Evolutionary conservation across 1,284 basidiomycete species (phyloP).

Genomic region (Flammula alnicola): DNA sequence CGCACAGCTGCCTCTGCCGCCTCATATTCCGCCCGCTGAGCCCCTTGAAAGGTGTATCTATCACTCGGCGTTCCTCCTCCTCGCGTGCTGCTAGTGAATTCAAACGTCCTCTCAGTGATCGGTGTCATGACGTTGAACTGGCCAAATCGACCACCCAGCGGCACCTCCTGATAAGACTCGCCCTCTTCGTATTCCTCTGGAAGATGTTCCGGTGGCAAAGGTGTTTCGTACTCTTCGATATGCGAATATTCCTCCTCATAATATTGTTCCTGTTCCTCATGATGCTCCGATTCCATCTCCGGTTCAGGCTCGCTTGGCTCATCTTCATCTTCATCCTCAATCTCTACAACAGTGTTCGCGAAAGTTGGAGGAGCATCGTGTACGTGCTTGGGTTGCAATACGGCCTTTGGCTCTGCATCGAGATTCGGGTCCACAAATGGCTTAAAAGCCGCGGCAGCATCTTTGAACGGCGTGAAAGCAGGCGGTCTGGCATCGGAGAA

Average conservation of each 20-base stretch:
- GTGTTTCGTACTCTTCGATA: slow-evolving; percentile 36
- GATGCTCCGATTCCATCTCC: slow-evolving; percentile 19
- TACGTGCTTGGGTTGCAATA: slow-evolving; percentile 13
- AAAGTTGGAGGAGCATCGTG: slow-evolving; percentile 22
- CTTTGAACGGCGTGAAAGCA: slow-evolving; percentile 45
- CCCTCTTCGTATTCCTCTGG: slow-evolving; percentile 46
- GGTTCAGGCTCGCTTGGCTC: slow-evolving; percentile 39
- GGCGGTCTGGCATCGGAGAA: slow-evolving; percentile 47
- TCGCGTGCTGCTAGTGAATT: slow-evolving; percentile 76
- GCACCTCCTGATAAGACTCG: slow-evolving; percentile 49
- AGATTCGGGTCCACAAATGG: too few relatives aligned
- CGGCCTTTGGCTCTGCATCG: slow-evolving; percentile 23
- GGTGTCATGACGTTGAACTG: slow-evolving; percentile 91
- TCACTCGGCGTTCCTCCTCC: slow-evolving; percentile 49
- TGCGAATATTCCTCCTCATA: slow-evolving; percentile 36
- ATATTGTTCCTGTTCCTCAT: slow-evolving; percentile 30
- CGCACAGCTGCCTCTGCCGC: slow-evolving; percentile 57
- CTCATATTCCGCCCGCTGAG: slow-evolving; percentile 42
- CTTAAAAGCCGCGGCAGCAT: slow-evolving; percentile 37
- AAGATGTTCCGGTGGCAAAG: slow-evolving; percentile 28
- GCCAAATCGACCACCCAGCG: slow-evolving; percentile 75
- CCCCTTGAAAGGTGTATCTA: slow-evolving; percentile 33
- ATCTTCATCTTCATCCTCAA: slow-evolving; percentile 32
- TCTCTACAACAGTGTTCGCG: slow-evolving; percentile 27
- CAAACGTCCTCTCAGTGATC: slow-evolving; percentile 90